Evolutionary conservation across 257 asterid species (phyloP).

Genomic region (Penstemon eatonii): DNA sequence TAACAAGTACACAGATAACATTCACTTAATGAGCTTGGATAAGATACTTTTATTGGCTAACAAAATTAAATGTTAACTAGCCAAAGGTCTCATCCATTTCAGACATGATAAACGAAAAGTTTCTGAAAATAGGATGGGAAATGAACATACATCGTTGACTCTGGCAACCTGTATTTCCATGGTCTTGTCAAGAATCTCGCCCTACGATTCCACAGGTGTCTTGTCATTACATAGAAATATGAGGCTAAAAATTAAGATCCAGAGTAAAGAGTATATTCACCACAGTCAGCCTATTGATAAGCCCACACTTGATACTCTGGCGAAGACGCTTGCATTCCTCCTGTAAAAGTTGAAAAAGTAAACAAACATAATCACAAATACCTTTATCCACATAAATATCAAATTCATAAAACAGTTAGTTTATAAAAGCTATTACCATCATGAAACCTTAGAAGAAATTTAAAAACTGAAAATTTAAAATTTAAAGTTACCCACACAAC

Average conservation of each 20-base stretch:
- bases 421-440: not conserved
- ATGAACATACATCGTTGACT: conserved; percentile 81
- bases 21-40: no score
- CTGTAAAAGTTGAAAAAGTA: conserved; percentile 42
- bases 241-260: conserved; percentile 12
- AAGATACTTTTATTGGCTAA: no score
- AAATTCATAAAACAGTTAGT: not conserved
- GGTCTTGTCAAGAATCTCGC: conserved; percentile 97
- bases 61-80: not conserved
- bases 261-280: conserved; percentile 42
- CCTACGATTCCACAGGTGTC: conserved; percentile 50
- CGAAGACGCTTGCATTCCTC: conserved; percentile 99
- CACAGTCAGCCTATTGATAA: conserved; percentile 87
- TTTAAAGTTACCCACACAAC: no score
- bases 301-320: conserved; percentile 96
- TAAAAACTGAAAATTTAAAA: no score
- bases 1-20: not conserved
- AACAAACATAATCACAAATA: not conserved
- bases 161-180: conserved; percentile 83
- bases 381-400: not conserved
- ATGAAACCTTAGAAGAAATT: not conserved
- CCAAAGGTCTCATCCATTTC: conserved; percentile 15
- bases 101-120: not conserved
- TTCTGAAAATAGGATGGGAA: conserved; percentile 7
- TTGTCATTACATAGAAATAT: conserved; percentile 20